phyloP scores from a whole-genome alignment of 2,329 filamentous ascomycete species.

The Amphichorda felina region DNA sequence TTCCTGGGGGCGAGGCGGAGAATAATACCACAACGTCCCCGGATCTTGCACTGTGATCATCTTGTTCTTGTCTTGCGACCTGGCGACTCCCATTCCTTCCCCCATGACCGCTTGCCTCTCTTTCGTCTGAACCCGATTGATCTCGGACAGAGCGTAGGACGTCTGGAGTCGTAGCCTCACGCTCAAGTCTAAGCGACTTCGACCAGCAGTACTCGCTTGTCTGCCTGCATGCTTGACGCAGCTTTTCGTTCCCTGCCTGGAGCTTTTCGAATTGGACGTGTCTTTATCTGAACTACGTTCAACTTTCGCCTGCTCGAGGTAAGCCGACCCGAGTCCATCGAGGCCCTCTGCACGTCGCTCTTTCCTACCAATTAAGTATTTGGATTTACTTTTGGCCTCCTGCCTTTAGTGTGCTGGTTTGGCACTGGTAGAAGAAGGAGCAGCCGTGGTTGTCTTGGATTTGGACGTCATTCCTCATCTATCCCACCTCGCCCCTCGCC shows the following conservation, averaged over 20 bases:
- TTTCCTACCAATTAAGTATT: too few relatives aligned
- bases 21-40: background rate
- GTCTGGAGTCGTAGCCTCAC: background rate
- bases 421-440: background rate
- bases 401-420: too few relatives aligned
- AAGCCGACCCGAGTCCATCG: too few relatives aligned
- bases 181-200: too few relatives aligned
- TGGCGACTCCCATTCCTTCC: background rate
- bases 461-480: conserved; percentile 2
- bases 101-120: too few relatives aligned
- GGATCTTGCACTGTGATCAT: background rate
- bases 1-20: background rate
- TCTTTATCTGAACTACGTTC: too few relatives aligned
- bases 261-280: too few relatives aligned
- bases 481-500: background rate
- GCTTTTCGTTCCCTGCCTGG: background rate
- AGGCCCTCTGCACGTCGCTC: too few relatives aligned
- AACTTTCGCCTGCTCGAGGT: too few relatives aligned
- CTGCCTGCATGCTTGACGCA: background rate
- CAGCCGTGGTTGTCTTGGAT: background rate
- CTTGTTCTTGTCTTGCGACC: background rate
- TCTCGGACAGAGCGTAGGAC: background rate
- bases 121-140: background rate
- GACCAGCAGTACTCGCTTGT: background rate
- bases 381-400: too few relatives aligned